Evolutionary conservation across 306 rosid species (phyloP), one percentile per base, ranked within the genome.

Genomic region (Cyamopsis tetragonoloba): DNA sequence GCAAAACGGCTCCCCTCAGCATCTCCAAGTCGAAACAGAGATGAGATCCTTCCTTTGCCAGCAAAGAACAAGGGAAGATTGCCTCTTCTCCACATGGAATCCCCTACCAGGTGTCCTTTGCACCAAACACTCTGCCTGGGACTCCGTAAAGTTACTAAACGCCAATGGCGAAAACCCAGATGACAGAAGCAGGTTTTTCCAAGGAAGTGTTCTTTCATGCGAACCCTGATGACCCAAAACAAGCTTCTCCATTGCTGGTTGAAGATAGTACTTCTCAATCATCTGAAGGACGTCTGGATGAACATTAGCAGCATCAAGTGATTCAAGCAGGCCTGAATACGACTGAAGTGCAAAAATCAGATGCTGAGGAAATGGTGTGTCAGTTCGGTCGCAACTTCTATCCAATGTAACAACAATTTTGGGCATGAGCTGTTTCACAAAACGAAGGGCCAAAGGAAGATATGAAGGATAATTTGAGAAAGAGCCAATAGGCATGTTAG

Each of bases 61-160:
- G 76, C 79, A 87, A 1, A 92, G 83, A 76, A 81, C 91, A 44
- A 89, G 89, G 3, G 96, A 86, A 24, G 91, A 78, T 54, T 84
- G 93, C 58, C 73, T 73, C 83, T 83, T 93, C 83, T 88, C 96
- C 1, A 89, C 77, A 14, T 89, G 88, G 59, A 88, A 93, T 28
- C 97, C 97, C 66, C 82, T 79, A 15, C 77, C 87, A 0, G 86
- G 91, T 71, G 77, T 82, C 84, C 96, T 75, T 71, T 92, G 96
- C 60, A 92, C 89, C 73, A 89, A 49, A 73, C 96, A 92, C 76
- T 92, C 98, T 0, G 96, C 96, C 66, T 89, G 98, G 0, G 95
- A 82, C 59, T 87, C 95, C 0, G 98, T 86, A 12, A 90, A 86
- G 76, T 89, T 92, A 34, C 98, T 92, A 66, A 89, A 89, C 31